phyloP scores from a whole-genome alignment of 2,329 filamentous ascomycete genomes.

The Calonectria leucothoes region DNA sequence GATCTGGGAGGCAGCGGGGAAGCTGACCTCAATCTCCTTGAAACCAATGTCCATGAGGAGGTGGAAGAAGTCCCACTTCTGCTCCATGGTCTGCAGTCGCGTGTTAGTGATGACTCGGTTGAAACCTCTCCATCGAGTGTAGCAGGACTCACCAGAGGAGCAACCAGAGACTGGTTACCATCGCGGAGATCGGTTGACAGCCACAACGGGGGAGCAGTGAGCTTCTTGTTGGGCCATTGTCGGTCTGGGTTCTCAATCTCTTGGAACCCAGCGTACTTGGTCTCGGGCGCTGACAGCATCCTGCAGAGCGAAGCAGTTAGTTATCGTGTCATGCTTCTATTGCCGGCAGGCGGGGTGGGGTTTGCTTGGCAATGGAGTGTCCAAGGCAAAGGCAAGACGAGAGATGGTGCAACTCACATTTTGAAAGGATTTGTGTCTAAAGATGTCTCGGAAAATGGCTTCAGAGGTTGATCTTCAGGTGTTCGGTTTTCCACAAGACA shows the following conservation, averaged over 20 bases:
- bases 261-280: conserved; percentile 2
- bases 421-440: background rate
- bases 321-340: background rate
- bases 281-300: conserved; percentile 1
- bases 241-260: conserved; percentile 63
- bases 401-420: background rate
- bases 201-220: conserved; percentile 91
- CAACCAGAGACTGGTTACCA: conserved; percentile 82
- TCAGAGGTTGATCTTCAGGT: background rate
- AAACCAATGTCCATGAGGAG: conserved; percentile 94
- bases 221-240: conserved; percentile 85
- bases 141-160: background rate
- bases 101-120: background rate
- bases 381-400: background rate
- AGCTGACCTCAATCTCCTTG: conserved; percentile 98
- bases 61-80: conserved; percentile 96
- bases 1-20: conserved; percentile 92
- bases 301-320: background rate
- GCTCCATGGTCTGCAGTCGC: conserved; percentile 81
- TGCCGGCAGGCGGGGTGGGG: background rate
- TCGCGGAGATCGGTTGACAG: conserved; percentile 86
- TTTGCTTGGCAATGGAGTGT: background rate
- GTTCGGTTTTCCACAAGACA: background rate
- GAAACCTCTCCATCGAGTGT: conserved; percentile 13
- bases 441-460: background rate